phyloP scores from a whole-genome alignment of 2,329 filamentous ascomycete genomes.

The Colletotrichum coccodes region DNA sequence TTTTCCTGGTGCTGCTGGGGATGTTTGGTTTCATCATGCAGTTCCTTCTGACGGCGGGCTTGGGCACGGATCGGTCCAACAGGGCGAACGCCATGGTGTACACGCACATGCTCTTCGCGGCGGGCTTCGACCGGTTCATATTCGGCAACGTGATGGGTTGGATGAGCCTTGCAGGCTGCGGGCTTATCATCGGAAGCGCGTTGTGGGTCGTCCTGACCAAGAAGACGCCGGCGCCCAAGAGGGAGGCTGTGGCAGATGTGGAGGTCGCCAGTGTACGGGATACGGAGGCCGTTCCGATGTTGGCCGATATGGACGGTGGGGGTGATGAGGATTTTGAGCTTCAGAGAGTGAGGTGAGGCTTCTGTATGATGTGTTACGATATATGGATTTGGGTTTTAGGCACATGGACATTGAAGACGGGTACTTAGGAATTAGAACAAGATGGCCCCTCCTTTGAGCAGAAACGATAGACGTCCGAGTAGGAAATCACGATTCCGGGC shows the following conservation, averaged over 20 bases:
- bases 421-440: too few relatives aligned
- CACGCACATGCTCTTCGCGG: slow-evolving; percentile 67
- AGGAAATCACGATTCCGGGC: too few relatives aligned
- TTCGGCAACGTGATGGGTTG: slow-evolving; percentile 62
- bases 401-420: too few relatives aligned
- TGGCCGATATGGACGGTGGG: slow-evolving; percentile 42
- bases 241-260: slow-evolving; percentile 45
- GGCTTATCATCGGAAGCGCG: slow-evolving; percentile 63
- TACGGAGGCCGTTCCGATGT: slow-evolving; percentile 52
- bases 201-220: slow-evolving; percentile 60
- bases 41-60: slow-evolving; percentile 82
- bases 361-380: not conserved
- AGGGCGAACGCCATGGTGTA: slow-evolving; percentile 68
- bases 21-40: slow-evolving; percentile 85
- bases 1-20: slow-evolving; percentile 74
- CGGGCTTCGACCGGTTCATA: slow-evolving; percentile 61
- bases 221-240: slow-evolving; percentile 42
- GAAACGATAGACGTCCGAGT: too few relatives aligned
- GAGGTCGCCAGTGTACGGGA: slow-evolving; percentile 40
- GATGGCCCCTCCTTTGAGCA: not conserved
- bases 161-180: slow-evolving; percentile 60
- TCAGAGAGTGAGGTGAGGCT: slow-evolving; percentile 2
- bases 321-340: slow-evolving; percentile 37
- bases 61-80: slow-evolving; percentile 76
- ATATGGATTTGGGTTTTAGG: not conserved